Evolutionary conservation across 2,329 filamentous ascomycete species (phyloP).

Genomic region (Aspergillus brasiliensis): DNA sequence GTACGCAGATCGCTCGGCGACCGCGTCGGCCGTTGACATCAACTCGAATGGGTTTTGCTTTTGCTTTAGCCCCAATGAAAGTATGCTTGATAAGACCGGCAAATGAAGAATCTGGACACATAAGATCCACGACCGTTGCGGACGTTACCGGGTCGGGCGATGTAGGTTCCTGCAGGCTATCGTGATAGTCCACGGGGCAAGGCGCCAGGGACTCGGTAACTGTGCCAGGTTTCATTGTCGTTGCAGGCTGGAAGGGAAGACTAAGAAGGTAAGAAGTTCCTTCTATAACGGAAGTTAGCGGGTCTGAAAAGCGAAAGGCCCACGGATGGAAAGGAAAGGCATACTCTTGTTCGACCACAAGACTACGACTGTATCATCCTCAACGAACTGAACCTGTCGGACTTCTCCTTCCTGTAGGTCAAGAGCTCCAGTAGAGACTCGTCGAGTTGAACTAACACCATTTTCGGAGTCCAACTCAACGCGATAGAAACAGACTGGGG

Average conservation of each 20-base stretch:
- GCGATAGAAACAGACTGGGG: slow-evolving; percentile 61
- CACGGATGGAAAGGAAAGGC: not conserved
- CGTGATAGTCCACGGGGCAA: slow-evolving; percentile 25
- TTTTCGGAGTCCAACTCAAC: slow-evolving; percentile 57
- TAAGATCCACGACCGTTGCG: slow-evolving; percentile 24
- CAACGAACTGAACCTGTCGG: slow-evolving; percentile 68
- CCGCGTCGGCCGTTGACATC: slow-evolving; percentile 59
- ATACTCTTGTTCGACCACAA: slow-evolving; percentile 51
- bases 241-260: slow-evolving; percentile 31
- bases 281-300: slow-evolving; percentile 17
- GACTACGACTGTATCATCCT: slow-evolving; percentile 62
- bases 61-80: slow-evolving; percentile 43
- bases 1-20: slow-evolving; percentile 55
- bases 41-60: slow-evolving; percentile 51
- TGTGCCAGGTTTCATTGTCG: slow-evolving; percentile 3
- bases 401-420: slow-evolving; percentile 38
- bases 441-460: slow-evolving; percentile 57
- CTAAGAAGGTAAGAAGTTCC: slow-evolving; percentile 37
- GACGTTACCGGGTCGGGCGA: slow-evolving; percentile 16
- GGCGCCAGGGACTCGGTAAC: slow-evolving; percentile 12
- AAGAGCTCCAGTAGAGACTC: slow-evolving; percentile 34
- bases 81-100: slow-evolving; percentile 45
- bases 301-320: not conserved
- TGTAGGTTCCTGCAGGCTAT: slow-evolving; percentile 12
- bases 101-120: slow-evolving; percentile 18